Base-by-base conservation (phyloP, 2,329 filamentous ascomycete genomes). In the Epicoccum nigrum region DNA sequence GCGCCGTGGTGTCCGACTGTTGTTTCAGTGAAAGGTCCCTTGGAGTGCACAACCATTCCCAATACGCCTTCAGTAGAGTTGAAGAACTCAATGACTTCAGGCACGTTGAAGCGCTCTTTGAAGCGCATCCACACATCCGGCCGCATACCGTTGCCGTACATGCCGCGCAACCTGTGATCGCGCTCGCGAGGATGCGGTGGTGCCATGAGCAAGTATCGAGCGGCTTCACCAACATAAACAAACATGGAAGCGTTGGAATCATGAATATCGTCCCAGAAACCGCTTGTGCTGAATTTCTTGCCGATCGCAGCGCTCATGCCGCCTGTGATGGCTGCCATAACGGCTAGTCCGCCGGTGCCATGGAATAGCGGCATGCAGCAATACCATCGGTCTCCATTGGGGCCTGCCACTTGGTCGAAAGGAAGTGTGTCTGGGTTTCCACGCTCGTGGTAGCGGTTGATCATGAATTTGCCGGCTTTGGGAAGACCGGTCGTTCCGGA, bases 341-440 rank as follows among this genome's bases (percentile, higher is more conserved):
- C 75, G 6, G 76, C 76, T 31, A 87, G 80, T 1, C 83, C 83
- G 2, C 87, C 88, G 0, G 88, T 91, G 16, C 87, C 87, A 66
- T 92, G 88, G 65, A 90, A 92, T 12, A 89, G 74, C 0, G 83
- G 88, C 87, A 92, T 91, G 70, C 86, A 88, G 65, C 84, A 83
- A 66, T 90, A 91, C 81, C 86, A 90, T 7, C 85, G 76, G 66
- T 89, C 84, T 23, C 54, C 75, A 25, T 56, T 58, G 19, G 65
- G 69, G 23, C 73, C 77, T 50, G 67, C 59, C 7, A 59, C 66
- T 27, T 77, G 69, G 16, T 64, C 67, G 19, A 69, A 70, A 1
- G 66, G 55, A 1, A 66, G 58, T 6, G 68, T 66, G 1, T 75
- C 69, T 1, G 74, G 60, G 23, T 62, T 59, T 3, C 75, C 68